Percentiles rank a stretch among this genome's conserved stretches.
These are phyloP conservation scores for Wickerhamomyces strasburgensis DNA, from an alignment of 805 yeast species.

Conservation along the genomic window DNA sequence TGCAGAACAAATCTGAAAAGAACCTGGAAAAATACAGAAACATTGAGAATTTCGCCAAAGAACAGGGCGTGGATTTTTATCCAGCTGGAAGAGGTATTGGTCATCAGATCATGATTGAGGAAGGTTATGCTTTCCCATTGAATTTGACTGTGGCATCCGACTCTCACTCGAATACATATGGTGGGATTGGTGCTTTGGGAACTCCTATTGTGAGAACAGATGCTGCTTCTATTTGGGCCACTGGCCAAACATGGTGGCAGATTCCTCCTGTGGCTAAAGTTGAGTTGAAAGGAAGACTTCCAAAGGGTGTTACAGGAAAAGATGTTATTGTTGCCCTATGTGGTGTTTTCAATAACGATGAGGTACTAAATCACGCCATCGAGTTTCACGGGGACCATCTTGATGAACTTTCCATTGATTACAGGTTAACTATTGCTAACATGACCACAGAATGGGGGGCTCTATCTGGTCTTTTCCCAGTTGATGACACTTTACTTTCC, in stretches of 20 bases:
- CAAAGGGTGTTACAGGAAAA: conserved; percentile 88
- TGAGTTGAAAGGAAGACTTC: conserved; percentile 75
- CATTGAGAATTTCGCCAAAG: conserved; percentile 83
- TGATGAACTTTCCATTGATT: conserved; percentile 65
- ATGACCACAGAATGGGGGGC: conserved; percentile 99
- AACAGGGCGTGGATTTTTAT: conserved; percentile 92
- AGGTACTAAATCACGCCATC: conserved; percentile 89
- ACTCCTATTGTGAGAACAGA: conserved; percentile 98
- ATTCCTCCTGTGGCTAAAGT: conserved; percentile 98
- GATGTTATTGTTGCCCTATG: conserved; percentile 96
- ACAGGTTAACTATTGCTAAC: conserved; percentile 88
- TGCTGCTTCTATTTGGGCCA: conserved; percentile 99
- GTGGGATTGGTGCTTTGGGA: conserved; percentile 94
- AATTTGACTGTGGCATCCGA: conserved; percentile 95
- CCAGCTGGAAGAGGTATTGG: conserved; percentile 99
- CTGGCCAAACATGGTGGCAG: conserved; percentile 99
- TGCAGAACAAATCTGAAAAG: conserved; percentile 86
- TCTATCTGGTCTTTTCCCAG: conserved; percentile 94
- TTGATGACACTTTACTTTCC: conserved; percentile 68
- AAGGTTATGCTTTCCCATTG: conserved; percentile 95
- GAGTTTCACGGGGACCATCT: conserved; percentile 88
- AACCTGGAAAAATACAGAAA: conserved; percentile 83
- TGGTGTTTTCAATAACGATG: conserved; percentile 88
- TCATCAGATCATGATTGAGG: conserved; percentile 98
- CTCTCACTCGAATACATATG: conserved; percentile 96